phyloP scores from a whole-genome alignment of 2,329 filamentous ascomycete species.

The Aspergillus novofumigatus region DNA sequence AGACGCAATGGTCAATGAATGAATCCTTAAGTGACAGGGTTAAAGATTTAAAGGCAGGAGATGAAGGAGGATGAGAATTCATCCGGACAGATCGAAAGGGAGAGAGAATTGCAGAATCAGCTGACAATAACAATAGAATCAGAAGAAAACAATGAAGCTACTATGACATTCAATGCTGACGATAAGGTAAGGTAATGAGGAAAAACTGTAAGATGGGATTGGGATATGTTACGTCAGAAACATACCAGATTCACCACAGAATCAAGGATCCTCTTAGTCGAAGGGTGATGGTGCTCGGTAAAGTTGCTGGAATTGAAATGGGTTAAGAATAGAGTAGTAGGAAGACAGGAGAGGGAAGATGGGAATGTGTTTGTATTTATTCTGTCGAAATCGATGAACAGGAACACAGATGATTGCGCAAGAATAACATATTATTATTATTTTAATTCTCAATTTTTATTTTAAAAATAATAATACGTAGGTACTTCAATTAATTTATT shows the following conservation, averaged over 20 bases:
- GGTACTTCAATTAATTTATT: neutral
- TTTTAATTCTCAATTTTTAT: neutral
- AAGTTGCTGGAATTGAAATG: neutral
- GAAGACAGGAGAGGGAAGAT: neutral
- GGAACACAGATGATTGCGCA: neutral
- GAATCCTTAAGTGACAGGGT: neutral
- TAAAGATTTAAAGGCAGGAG: neutral
- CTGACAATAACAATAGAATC: neutral
- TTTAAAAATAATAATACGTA: neutral
- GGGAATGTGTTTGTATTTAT: neutral
- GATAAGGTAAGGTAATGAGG: neutral
- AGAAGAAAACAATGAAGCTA: conserved; percentile 1
- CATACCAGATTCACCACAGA: neutral
- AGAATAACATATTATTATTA: neutral
- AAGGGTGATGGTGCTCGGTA: neutral
- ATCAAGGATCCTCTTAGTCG: neutral
- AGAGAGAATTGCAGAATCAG: neutral
- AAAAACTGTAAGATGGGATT: neutral
- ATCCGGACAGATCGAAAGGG: neutral
- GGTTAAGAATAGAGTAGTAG: neutral
- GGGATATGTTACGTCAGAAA: conserved; percentile 15
- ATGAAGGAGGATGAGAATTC: neutral
- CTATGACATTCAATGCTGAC: neutral
- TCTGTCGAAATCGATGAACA: neutral
- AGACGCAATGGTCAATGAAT: neutral